Conservation (phyloP, 2,329 filamentous ascomycete genomes). For the Chrysosporium keratinophilum region DNA sequence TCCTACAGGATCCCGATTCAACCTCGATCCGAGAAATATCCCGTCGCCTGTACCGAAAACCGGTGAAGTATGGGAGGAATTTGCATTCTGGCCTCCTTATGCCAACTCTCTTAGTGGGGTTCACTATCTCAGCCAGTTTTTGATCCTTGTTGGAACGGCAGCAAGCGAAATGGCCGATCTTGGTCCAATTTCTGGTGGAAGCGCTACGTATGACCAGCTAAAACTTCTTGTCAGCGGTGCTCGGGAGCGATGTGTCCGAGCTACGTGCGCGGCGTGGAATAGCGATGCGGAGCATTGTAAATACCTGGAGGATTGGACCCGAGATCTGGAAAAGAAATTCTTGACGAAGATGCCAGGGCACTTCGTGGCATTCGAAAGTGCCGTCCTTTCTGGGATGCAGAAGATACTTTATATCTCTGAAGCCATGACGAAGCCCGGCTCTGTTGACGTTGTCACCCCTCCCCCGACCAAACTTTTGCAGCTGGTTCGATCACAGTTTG, state of each 20-base stretch:
- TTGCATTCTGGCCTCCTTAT: slow-evolving; percentile 92
- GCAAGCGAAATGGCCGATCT: slow-evolving; percentile 76
- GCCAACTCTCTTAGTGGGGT: slow-evolving; percentile 88
- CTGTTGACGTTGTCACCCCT: slow-evolving; percentile 68
- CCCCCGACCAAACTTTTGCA: slow-evolving; percentile 80
- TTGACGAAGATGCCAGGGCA: slow-evolving; percentile 82
- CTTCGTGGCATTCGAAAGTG: slow-evolving; percentile 76
- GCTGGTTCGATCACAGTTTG: slow-evolving; percentile 84
- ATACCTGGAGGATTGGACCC: slow-evolving; percentile 85
- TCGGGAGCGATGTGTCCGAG: slow-evolving; percentile 74
- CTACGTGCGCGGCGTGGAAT: slow-evolving; percentile 84
- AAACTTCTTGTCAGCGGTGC: slow-evolving; percentile 64
- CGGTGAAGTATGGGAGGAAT: slow-evolving; percentile 82
- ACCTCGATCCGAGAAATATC: slow-evolving; percentile 64
- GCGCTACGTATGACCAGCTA: slow-evolving; percentile 56
- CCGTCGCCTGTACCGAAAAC: slow-evolving; percentile 66
- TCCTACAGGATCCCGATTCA: slow-evolving; percentile 61
- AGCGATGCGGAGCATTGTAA: slow-evolving; percentile 88
- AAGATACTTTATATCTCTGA: slow-evolving; percentile 91
- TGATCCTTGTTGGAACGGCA: slow-evolving; percentile 73
- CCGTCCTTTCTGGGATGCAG: slow-evolving; percentile 76
- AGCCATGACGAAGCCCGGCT: slow-evolving; percentile 62
- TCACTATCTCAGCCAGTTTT: slow-evolving; percentile 73
- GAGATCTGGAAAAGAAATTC: slow-evolving; percentile 69
- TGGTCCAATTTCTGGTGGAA: slow-evolving; percentile 50